Conservation (phyloP, 768 basidiomycete species). For the Kwoniella sp. region DNA sequence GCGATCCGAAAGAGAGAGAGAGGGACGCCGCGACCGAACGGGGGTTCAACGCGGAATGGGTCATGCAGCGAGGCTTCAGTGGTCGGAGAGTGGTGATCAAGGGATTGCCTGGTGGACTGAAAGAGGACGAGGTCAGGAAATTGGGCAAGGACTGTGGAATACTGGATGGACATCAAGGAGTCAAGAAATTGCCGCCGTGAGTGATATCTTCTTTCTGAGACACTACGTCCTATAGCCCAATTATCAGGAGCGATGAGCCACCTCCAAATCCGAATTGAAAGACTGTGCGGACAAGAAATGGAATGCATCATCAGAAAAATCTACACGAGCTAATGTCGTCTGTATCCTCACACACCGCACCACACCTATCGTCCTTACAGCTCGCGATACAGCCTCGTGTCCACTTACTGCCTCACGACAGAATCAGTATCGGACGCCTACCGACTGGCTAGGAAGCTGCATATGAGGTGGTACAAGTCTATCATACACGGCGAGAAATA, state of each 20-base stretch:
- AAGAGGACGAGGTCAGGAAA: constrained; percentile 11
- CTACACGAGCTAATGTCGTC: too few relatives aligned
- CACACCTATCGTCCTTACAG: background rate
- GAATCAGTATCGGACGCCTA: constrained; percentile 27
- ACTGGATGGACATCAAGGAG: constrained; percentile 10
- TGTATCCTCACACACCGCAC: too few relatives aligned
- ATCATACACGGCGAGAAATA: constrained; percentile 19
- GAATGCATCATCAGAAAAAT: too few relatives aligned
- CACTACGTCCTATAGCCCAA: background rate
- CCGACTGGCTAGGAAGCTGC: constrained; percentile 21
- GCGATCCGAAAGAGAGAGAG: background rate
- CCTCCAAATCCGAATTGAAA: too few relatives aligned
- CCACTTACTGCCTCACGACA: constrained; percentile 27
- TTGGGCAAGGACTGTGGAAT: constrained; percentile 27
- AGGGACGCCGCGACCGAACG: background rate
- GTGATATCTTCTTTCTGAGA: background rate
- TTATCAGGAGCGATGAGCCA: too few relatives aligned
- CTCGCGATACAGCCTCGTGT: constrained; percentile 12
- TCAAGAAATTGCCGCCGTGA: constrained; percentile 24
- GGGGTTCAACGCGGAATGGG: constrained; percentile 23
- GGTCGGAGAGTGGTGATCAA: constrained; percentile 28
- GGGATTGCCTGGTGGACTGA: constrained; percentile 16
- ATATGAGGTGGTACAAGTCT: constrained; percentile 29
- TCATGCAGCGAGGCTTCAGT: background rate
- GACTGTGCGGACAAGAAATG: too few relatives aligned